Percentiles rank a stretch among this genome's conserved stretches.
Evolutionary conservation across 2,329 filamentous ascomycete species (phyloP).

Genomic region (Curvularia lunata): DNA sequence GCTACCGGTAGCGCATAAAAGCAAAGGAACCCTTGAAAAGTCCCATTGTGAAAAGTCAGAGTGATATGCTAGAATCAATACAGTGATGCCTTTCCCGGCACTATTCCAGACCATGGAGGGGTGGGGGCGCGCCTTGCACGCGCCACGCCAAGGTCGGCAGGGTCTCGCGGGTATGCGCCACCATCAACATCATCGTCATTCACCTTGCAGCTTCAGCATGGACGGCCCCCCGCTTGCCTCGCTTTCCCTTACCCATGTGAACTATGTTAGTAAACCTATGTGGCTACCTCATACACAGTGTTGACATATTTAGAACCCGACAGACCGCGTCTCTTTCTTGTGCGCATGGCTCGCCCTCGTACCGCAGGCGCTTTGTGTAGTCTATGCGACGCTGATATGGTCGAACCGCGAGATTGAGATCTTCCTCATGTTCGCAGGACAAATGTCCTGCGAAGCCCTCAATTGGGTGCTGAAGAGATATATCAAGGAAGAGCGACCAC

Average conservation of each 20-base stretch:
- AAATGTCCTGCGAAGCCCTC: constrained; percentile 87
- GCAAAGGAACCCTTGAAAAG: constrained; percentile 18
- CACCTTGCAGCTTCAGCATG: constrained; percentile 42
- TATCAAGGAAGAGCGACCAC: constrained; percentile 90
- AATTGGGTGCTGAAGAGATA: constrained; percentile 90
- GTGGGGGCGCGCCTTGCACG: not conserved
- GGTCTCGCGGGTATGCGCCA: constrained; percentile 10
- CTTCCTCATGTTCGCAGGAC: constrained; percentile 85
- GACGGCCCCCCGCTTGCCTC: constrained; percentile 74
- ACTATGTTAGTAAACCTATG: constrained; percentile 72
- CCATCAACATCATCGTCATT: constrained; percentile 4
- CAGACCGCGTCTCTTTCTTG: constrained; percentile 81
- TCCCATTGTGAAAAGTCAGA: constrained; percentile 25
- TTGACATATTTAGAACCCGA: constrained; percentile 71
- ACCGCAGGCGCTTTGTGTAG: constrained; percentile 87
- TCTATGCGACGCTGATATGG: constrained; percentile 90
- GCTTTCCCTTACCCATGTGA: constrained; percentile 91
- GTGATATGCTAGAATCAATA: not conserved
- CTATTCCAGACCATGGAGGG: not conserved
- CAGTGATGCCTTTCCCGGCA: not conserved
- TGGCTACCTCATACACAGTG: constrained; percentile 10
- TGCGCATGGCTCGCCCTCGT: constrained; percentile 95
- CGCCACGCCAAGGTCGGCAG: constrained; percentile 13
- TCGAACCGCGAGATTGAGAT: constrained; percentile 91
- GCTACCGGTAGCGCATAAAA: constrained; percentile 19